Evolutionary conservation across 345 rosid genomes (phyloP).

Genomic region (Arabidopsis thaliana): TAIR10.1 NC_003076.8:17516501-17517000

Average conservation of each 20-base stretch:
- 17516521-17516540: conserved; percentile 4
- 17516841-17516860: no score
- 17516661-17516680: not conserved
- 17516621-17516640: not conserved
- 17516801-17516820: no score
- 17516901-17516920: conserved; percentile 12
- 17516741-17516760: conserved; percentile 12
- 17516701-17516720: not conserved
- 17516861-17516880: no score
- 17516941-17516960: conserved; percentile 11
- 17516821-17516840: no score
- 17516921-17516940: not conserved
- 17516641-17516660: not conserved
- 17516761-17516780: conserved; percentile 22
- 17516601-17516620: not conserved
- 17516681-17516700: not conserved
- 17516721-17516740: not conserved
- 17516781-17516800: not conserved
- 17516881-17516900: not conserved
- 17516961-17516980: conserved; percentile 30
- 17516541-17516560: not conserved
- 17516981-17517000: conserved; percentile 16
- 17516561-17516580: conserved; percentile 8
- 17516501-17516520: not conserved
- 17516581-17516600: not conserved